These are phyloP conservation scores for Haberlea rhodopensis DNA, from an alignment of 257 asterid species.

Conservation along the genomic window DNA sequence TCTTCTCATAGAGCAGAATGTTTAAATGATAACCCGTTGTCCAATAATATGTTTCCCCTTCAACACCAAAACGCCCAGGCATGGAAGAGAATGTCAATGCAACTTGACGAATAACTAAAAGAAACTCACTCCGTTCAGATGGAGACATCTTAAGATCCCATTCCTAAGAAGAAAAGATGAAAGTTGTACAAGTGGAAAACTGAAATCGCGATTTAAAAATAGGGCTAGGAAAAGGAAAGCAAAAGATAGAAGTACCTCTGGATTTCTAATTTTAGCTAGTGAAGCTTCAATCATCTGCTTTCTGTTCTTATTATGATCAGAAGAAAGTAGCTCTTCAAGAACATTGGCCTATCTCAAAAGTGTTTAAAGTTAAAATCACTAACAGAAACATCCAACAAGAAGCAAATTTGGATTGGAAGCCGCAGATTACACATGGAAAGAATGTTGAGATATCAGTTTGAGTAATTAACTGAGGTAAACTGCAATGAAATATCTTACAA, in stretches of 20 bases:
- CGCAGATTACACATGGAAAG: slow-evolving; percentile 22
- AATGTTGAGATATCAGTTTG: slow-evolving; percentile 2
- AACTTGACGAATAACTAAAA: slow-evolving; percentile 59
- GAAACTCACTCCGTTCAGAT: slow-evolving; percentile 67
- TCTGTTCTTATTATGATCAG: slow-evolving; percentile 48
- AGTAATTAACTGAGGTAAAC: slow-evolving; percentile 18
- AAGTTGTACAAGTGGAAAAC: slow-evolving; percentile 26
- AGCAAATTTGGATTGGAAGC: slow-evolving; percentile 18
- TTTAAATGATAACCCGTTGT: slow-evolving; percentile 75
- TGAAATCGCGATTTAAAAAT: slow-evolving; percentile 13
- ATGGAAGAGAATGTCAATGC: slow-evolving; percentile 55
- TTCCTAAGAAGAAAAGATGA: slow-evolving; percentile 49
- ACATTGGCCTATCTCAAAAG: slow-evolving; percentile 59
- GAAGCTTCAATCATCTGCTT: slow-evolving; percentile 48
- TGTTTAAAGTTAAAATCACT: slow-evolving; percentile 29
- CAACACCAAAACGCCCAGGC: slow-evolving; percentile 74
- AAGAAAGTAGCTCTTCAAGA: slow-evolving; percentile 70
- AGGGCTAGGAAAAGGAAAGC: slow-evolving; percentile 10
- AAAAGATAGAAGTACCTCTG: slow-evolving; percentile 48
- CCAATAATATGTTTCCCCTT: slow-evolving; percentile 91
- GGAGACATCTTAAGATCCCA: slow-evolving; percentile 82
- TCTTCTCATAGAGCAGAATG: slow-evolving; percentile 78
- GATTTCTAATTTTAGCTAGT: slow-evolving; percentile 66
- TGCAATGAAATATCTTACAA: not conserved
- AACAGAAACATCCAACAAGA: slow-evolving; percentile 27